Conservation (phyloP, 2,329 filamentous ascomycete genomes). For the Dactylella cylindrospora region DNA sequence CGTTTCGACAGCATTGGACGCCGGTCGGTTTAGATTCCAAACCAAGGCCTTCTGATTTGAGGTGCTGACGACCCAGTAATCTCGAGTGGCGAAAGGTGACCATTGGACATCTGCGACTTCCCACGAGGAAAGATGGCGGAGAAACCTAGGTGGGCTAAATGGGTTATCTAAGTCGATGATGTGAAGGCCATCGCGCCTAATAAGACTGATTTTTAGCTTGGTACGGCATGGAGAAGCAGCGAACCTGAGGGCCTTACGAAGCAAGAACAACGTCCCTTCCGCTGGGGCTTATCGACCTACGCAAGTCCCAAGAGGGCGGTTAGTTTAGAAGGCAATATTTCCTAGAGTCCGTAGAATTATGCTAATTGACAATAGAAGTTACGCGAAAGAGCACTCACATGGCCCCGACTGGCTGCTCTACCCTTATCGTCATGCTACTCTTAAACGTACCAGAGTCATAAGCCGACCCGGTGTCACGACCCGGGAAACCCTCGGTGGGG, state of each 20-base stretch:
- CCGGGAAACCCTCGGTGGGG: slow-evolving; percentile 17
- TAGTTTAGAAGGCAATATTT: too few relatives aligned
- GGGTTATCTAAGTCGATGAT: slow-evolving; percentile 91
- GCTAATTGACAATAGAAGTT: background rate
- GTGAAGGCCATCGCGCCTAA: slow-evolving; percentile 76
- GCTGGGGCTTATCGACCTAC: slow-evolving; percentile 74
- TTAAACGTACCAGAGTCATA: slow-evolving; percentile 88
- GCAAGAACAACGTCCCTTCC: slow-evolving; percentile 88
- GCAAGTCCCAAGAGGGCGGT: too few relatives aligned
- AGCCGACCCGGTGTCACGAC: slow-evolving; percentile 56
- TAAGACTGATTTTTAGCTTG: slow-evolving; percentile 24
- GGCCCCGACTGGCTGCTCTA: slow-evolving; percentile 77
- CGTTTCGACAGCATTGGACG: slow-evolving; percentile 75
- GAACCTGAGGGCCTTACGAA: slow-evolving; percentile 58
- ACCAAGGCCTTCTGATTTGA: slow-evolving; percentile 92
- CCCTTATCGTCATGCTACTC: slow-evolving; percentile 77
- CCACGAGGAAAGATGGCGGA: slow-evolving; percentile 88
- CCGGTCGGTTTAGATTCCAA: slow-evolving; percentile 79
- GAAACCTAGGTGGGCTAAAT: slow-evolving; percentile 79
- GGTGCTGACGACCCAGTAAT: slow-evolving; percentile 92
- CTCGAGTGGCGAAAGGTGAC: slow-evolving; percentile 85
- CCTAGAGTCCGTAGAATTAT: too few relatives aligned
- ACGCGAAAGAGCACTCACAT: slow-evolving; percentile 61
- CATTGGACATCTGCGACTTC: slow-evolving; percentile 94
- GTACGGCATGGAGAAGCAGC: background rate